These are phyloP conservation scores for Cystobasidium pallidum DNA, from an alignment of 1,284 basidiomycete species.

Conservation along the genomic window DNA sequence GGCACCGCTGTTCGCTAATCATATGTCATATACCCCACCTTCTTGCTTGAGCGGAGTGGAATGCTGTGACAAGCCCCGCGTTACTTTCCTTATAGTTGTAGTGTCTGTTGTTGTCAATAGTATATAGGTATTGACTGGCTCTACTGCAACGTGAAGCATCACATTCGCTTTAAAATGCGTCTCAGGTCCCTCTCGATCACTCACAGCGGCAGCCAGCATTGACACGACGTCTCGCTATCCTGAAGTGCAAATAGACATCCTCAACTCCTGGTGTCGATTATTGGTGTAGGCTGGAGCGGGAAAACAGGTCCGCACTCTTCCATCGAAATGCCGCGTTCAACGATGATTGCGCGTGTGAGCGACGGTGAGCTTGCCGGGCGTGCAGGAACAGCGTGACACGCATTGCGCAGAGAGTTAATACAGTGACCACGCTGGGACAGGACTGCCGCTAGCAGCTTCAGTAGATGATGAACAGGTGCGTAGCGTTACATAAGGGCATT, in stretches of 20 bases:
- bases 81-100: not conserved
- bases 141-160: not conserved
- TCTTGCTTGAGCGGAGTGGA: not conserved
- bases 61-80: not conserved
- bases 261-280: no score
- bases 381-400: slow-evolving; percentile 12
- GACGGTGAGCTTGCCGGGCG: slow-evolving; percentile 62
- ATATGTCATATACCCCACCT: not conserved
- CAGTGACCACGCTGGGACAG: slow-evolving; percentile 36
- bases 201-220: not conserved
- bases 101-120: slow-evolving; percentile 29
- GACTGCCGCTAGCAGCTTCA: slow-evolving; percentile 86
- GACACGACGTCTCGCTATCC: not conserved
- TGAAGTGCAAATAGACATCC: not conserved
- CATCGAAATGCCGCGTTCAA: slow-evolving; percentile 78
- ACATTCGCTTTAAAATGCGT: not conserved
- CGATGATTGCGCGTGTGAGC: slow-evolving; percentile 84
- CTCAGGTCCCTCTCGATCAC: not conserved
- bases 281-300: not conserved
- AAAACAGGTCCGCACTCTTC: not conserved
- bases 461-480: slow-evolving; percentile 76
- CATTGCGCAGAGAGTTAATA: not conserved
- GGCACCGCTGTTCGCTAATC: not conserved
- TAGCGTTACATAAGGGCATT: not conserved
- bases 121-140: not conserved